Evolutionary conservation across 495 filamentous ascomycete genomes (phyloP).

Genomic region (Penicillium salamii): DNA sequence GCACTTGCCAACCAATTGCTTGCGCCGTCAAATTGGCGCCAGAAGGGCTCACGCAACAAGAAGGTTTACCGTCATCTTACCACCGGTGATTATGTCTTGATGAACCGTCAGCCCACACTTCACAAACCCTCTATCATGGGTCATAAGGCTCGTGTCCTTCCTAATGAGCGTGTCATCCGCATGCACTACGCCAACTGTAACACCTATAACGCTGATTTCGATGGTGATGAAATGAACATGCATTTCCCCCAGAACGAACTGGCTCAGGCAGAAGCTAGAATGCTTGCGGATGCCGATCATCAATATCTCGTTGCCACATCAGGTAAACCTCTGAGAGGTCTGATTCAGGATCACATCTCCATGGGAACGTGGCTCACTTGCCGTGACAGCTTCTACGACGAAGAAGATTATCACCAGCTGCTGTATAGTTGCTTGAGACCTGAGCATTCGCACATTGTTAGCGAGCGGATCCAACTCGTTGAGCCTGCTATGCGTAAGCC

Average conservation of each 20-base stretch:
- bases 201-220: conserved; percentile 99
- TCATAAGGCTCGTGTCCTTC: conserved; percentile 87
- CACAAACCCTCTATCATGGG: conserved; percentile 99
- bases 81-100: conserved; percentile 94
- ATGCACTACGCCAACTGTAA: conserved; percentile 99
- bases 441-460: conserved; percentile 77
- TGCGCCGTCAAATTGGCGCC: conserved; percentile 74
- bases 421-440: conserved; percentile 86
- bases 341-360: conserved; percentile 98
- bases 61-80: conserved; percentile 95
- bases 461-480: conserved; percentile 69
- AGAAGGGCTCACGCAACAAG: conserved; percentile 81
- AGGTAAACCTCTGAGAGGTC: conserved; percentile 89
- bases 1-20: conserved; percentile 89
- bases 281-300: conserved; percentile 93
- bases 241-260: conserved; percentile 98
- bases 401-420: conserved; percentile 87
- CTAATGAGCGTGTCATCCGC: conserved; percentile 92
- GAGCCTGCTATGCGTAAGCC: conserved; percentile 83
- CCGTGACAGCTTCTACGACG: conserved; percentile 87
- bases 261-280: conserved; percentile 84
- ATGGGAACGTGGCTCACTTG: conserved; percentile 89
- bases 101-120: conserved; percentile 99
- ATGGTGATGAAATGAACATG: conserved; percentile 99
- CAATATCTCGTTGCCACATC: conserved; percentile 95